Base-by-base conservation (phyloP, 441 rosid species). In the Populus hybrid region DNA sequence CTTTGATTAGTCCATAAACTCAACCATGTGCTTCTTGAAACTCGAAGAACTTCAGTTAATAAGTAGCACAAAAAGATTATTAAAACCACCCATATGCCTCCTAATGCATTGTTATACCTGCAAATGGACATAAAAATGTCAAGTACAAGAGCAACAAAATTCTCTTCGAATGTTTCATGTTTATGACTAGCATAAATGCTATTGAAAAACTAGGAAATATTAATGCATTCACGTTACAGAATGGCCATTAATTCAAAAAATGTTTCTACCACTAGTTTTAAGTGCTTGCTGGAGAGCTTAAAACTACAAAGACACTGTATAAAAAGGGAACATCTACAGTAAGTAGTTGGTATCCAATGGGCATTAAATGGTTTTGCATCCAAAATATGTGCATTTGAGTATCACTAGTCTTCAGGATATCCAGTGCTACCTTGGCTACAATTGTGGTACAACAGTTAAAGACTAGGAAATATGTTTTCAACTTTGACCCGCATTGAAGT, bases 1-100 rank as follows among this genome's bases (percentile, higher is more conserved):
- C 92, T 91, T 84, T 88, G 95, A 78, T 90, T 86, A n/a, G 98
- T 94, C 99, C 99, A 97, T 74, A 88, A 77, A 86, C 99, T 91
- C 85, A 97, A 83, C 99, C 99, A 97, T 8, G 87, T 83, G 88
- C 99, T 97, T 72, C 99, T 92, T 23, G 88, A 92, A 84, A 94
- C 86, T 84, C 98, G 91, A 78, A 97, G 92, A 85, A 85, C 88
- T 89, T 97, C 97, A 18, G 95, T 92, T 35, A 82, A 84, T 73
- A 90, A 76, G 79, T 92, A 92, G 88, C 94, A 94, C 28, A 83
- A 75, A 78, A 97, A 87, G 24, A 94, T 86, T 81, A 94, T 80
- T 82, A 87, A 85, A 73, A 93, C 92, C 70, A 91, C 97, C 95
- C 91, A 86, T 67, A 84, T 61, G 76, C 99, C 99, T 46, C 99